Percentiles rank a stretch among this genome's conserved stretches.
Conservation (phyloP, 805 yeast species). For the Metschnikowia lochheadii region DNA sequence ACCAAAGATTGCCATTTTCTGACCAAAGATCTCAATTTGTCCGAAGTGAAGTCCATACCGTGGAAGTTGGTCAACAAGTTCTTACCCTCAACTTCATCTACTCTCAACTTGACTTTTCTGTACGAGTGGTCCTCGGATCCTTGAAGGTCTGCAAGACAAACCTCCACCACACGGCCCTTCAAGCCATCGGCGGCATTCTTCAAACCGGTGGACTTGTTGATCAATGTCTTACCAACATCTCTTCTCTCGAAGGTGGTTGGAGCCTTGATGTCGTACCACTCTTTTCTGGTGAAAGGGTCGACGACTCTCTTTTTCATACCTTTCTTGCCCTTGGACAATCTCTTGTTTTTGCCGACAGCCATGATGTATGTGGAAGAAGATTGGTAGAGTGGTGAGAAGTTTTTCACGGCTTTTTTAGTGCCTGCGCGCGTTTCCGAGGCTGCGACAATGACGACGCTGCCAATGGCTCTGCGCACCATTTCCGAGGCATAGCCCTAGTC, state of each 20-base stretch:
- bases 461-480: not conserved
- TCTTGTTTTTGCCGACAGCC: constrained; percentile 90
- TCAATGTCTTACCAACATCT: constrained; percentile 97
- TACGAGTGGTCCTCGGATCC: constrained; percentile 98
- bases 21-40: constrained; percentile 94
- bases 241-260: constrained; percentile 98
- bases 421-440: constrained; percentile 6
- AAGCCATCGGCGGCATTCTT: constrained; percentile 97
- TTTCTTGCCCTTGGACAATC: constrained; percentile 87
- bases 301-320: constrained; percentile 99
- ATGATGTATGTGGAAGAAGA: constrained; percentile 24
- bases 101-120: constrained; percentile 97
- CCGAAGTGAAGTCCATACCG: constrained; percentile 97
- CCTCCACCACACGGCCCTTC: constrained; percentile 96
- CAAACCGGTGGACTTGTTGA: constrained; percentile 97
- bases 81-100: constrained; percentile 98
- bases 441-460: not conserved
- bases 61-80: constrained; percentile 99
- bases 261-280: constrained; percentile 98
- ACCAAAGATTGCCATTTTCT: constrained; percentile 99
- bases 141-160: constrained; percentile 94
- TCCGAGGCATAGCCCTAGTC: constrained; percentile 13
- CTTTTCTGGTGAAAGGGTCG: constrained; percentile 99
- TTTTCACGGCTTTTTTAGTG: constrained; percentile 2
- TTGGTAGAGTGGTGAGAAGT: constrained; percentile 9